Base-by-base conservation (phyloP, 176 grass and related monocot genomes). In the Bromus sterilis region DNA sequence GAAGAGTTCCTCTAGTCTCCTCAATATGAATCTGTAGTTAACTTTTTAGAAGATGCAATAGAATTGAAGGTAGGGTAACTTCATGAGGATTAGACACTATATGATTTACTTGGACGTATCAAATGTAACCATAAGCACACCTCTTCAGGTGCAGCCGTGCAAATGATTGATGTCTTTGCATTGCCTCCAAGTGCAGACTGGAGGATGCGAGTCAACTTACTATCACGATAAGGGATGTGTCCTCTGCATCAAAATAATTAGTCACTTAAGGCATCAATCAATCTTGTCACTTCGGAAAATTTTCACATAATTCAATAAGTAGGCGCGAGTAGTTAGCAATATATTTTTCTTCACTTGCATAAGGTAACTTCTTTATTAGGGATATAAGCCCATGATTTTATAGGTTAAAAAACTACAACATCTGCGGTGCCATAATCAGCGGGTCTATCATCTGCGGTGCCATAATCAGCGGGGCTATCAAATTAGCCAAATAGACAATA, bases 151-250 rank as follows among this genome's bases (percentile, higher is more conserved):
- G 96, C 96, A 87, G 88, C 89, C 20, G 93, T 99, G 75, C 93
- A 99, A 40, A 99, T 95, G 68, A 99, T 95, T 66, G 91, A 95
- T 55, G 96, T 95, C 62, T 99, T 99, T 49, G 96, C 93, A 51
- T 99, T 99, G 78, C 96, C 96, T 86, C 96, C 96, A 90, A 99
- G 96, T 68, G 96, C 93, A 79, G 91, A 70, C 88, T 99, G 86
- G 18, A 95, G 93, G 82, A 99, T 99, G 39, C 89, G 92, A 56
- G 96, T 99, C 69, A 95, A 76, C 51, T 99, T 99, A 90, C 96
- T 99, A 75, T 99, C 96, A 62, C 96, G 96, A 63, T 99, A 99
- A 36, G 96, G 96, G 74, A 99, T 99, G 76, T 99, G 96, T 33
- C 96, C 93, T 82, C 96, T 99, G 75, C 81, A 91, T 70, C 65